Base-by-base conservation (phyloP, 140 eudicot species). In the Senecio squalidus region DNA sequence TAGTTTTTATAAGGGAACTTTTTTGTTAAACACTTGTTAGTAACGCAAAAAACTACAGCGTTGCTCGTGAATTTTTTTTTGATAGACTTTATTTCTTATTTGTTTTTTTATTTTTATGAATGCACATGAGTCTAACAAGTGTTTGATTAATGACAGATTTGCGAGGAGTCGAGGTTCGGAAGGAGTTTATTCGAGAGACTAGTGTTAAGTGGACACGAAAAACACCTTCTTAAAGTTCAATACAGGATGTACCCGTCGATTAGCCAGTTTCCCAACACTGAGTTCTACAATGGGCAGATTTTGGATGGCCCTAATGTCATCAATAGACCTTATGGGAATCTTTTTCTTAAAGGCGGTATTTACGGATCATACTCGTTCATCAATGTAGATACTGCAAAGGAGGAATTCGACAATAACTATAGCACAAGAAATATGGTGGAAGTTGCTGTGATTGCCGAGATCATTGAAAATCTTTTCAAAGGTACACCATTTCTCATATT, bases 181-280 rank as follows among this genome's bases (percentile, higher is more conserved):
- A 70, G 82, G 66, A 80, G 82, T 66, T 72, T 80, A 47, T 80
- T 71, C 23, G 71, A 76, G 50, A 64, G 86, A 57, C 53, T 75
- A 20, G 79, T 69, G 43, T 36, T 40, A 54, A 43, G 76, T 4
- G 82, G 79, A 31, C 71, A 80, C 29, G 5, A 58, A 38, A 80
- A 68, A 70, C 86, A 76, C 68, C 76, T 80, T 34, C 79, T 80
- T 21, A 68, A 80, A 5, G 33, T 72, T 49, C 86, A 80, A 18
- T 76, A 80, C 56, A 52, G 86, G 57, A 80, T 80, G 86, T 79
- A 80, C 64, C 82, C 86, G 1, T 43, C 82, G 3, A 80, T 80
- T 51, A 80, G 80, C 58, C 72, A 36, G 41, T 76, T 80, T 53
- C 86, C 86, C 5, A 80, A 80, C 16, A 15, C 41, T 50, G 68